Evolutionary conservation across 2,329 filamentous ascomycete genomes (phyloP).

Genomic region (Penicillium sp.): DNA sequence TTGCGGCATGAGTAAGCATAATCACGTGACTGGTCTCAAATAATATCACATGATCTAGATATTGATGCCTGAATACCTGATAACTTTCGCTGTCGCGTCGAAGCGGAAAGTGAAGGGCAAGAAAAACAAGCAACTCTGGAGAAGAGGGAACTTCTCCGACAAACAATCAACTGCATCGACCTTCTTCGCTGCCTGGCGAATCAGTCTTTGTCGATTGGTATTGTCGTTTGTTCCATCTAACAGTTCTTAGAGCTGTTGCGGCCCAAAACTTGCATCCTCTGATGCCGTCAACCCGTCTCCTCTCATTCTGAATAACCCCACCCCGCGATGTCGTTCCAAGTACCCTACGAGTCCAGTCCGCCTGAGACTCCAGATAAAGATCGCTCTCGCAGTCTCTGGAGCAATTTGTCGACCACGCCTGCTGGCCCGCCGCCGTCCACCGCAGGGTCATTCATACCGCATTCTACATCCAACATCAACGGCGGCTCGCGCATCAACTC

Average conservation of each 20-base stretch:
- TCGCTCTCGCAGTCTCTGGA: conserved; percentile 35
- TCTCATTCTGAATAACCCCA: background rate
- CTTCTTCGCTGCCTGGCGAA: background rate
- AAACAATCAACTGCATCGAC: background rate
- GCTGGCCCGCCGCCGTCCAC: conserved; percentile 56
- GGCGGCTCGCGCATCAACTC: conserved; percentile 50
- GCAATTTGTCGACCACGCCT: conserved; percentile 56
- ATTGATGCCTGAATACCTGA: conserved; percentile 1
- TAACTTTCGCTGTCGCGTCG: conserved; percentile 12
- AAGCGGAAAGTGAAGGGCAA: conserved; percentile 6
- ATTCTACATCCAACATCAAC: conserved; percentile 52
- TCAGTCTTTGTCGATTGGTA: background rate
- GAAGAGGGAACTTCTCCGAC: background rate
- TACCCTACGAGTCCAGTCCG: conserved; percentile 36
- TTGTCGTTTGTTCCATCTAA: background rate
- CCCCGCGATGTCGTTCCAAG: conserved; percentile 35
- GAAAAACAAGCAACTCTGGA: conserved; percentile 7
- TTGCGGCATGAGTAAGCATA: background rate
- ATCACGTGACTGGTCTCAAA: fast-evolving
- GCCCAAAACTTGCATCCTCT: conserved; percentile 18
- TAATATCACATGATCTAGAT: background rate
- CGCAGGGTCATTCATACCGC: conserved; percentile 55
- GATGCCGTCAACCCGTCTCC: conserved; percentile 10
- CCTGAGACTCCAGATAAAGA: conserved; percentile 40
- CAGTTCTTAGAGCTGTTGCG: conserved; percentile 16